Conservation (phyloP, 768 basidiomycete species). For the Cystobasidium tubakii region DNA sequence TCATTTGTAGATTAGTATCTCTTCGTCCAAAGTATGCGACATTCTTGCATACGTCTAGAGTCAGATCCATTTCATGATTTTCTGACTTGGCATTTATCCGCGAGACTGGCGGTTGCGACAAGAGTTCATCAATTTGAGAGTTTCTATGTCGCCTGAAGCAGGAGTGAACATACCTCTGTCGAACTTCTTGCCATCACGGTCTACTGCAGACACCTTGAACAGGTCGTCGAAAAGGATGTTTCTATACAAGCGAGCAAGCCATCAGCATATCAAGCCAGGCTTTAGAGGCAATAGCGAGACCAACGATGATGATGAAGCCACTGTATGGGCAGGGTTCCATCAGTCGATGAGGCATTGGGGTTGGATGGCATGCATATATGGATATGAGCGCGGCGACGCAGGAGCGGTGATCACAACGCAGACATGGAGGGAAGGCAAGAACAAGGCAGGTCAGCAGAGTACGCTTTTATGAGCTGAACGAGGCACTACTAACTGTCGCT, state of each 20-base stretch:
- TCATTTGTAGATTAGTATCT: neutral
- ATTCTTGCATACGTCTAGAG: slow-evolving; percentile 64
- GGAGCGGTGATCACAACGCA: neutral
- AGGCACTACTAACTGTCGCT: neutral
- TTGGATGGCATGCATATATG: neutral
- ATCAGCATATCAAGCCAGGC: neutral
- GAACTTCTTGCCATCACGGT: slow-evolving; percentile 84
- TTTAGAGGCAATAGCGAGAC: neutral
- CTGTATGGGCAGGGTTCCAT: neutral
- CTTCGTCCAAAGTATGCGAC: too few species aligned
- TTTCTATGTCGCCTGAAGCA: too few species aligned
- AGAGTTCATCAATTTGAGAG: neutral
- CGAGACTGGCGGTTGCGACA: slow-evolving; percentile 63
- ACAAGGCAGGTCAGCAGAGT: too few species aligned
- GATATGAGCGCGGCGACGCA: neutral
- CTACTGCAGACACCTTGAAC: slow-evolving; percentile 74
- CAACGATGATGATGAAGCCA: slow-evolving; percentile 31
- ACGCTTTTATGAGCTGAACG: neutral
- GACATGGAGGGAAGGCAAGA: neutral
- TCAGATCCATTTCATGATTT: slow-evolving; percentile 85
- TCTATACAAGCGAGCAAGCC: neutral
- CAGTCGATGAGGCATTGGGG: too few species aligned
- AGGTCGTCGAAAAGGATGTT: slow-evolving; percentile 83
- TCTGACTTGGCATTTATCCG: slow-evolving; percentile 81
- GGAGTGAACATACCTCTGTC: slow-evolving; percentile 68